Evolutionary conservation across 441 rosid genomes (phyloP).

Genomic region (Populus hybrid): DNA sequence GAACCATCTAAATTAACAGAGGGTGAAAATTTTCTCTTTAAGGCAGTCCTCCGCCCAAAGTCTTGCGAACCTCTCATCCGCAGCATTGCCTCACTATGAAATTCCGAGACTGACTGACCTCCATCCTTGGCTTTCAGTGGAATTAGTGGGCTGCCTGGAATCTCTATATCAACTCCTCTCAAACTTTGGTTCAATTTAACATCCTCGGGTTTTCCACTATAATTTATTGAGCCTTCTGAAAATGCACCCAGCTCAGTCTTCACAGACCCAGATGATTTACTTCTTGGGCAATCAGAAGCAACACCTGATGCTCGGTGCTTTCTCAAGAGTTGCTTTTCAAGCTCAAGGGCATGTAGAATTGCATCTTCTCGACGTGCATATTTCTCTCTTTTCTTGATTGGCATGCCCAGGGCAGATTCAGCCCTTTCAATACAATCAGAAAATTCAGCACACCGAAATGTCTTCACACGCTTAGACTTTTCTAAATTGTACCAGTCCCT

Average conservation of each 20-base stretch:
- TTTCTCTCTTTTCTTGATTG: slow-evolving; percentile 92
- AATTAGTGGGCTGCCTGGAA: slow-evolving; percentile 17
- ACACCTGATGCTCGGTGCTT: slow-evolving; percentile 48
- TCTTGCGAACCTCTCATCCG: slow-evolving; percentile 92
- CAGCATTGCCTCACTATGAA: slow-evolving; percentile 50
- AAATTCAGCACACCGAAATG: slow-evolving; percentile 97
- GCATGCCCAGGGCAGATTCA: slow-evolving; percentile 72
- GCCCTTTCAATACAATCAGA: slow-evolving; percentile 93
- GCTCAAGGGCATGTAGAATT: slow-evolving; percentile 96
- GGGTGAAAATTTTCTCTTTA: slow-evolving; percentile 50
- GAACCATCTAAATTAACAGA: slow-evolving; percentile 46
- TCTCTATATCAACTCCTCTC: slow-evolving; percentile 29
- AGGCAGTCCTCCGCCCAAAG: slow-evolving; percentile 60
- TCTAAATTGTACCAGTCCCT: slow-evolving; percentile 99
- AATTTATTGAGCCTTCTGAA: slow-evolving; percentile 41
- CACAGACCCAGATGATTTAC: slow-evolving; percentile 34
- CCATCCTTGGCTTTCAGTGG: slow-evolving; percentile 35
- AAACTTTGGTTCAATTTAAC: slow-evolving; percentile 26
- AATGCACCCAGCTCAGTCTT: slow-evolving; percentile 37
- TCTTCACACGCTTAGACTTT: slow-evolving; percentile 95
- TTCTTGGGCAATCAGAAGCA: slow-evolving; percentile 31
- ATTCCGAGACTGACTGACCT: slow-evolving; percentile 40
- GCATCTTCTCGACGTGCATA: slow-evolving; percentile 99
- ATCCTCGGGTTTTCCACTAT: slow-evolving; percentile 35
- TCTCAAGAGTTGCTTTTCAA: slow-evolving; percentile 67